Conservation (phyloP, 1,284 basidiomycete species). For the Irpex rosettiformis region DNA sequence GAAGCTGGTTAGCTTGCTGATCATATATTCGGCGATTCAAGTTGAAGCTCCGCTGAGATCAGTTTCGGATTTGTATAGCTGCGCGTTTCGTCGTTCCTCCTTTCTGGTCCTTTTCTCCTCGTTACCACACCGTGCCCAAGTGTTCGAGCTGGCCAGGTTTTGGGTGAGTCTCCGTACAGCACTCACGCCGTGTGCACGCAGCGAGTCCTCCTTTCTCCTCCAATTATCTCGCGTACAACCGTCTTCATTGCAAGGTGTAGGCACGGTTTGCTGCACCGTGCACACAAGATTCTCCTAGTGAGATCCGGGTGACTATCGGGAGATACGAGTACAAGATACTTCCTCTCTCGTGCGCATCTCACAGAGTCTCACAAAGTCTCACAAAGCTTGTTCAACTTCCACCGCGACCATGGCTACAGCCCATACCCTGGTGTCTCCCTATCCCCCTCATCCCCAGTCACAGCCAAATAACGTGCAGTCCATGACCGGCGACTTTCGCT, state of each 20-base stretch:
- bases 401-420: conserved; percentile 30
- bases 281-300: conserved; percentile 10
- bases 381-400: conserved; percentile 3
- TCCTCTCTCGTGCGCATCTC: conserved; percentile 7
- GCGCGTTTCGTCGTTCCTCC: conserved; percentile 15
- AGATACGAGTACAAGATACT: conserved; percentile 25
- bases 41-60: conserved; percentile 19
- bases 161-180: conserved; percentile 3
- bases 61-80: conserved; percentile 17
- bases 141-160: not conserved
- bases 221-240: not conserved
- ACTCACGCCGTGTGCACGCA: not conserved
- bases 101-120: conserved; percentile 18
- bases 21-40: conserved; percentile 16
- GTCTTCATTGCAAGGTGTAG: conserved; percentile 2
- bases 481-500: conserved; percentile 39
- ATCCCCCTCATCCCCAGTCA: conserved; percentile 26
- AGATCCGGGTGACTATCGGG: conserved; percentile 27
- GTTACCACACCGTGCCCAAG: conserved; percentile 11
- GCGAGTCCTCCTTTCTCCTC: not conserved
- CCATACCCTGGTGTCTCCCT: conserved; percentile 26
- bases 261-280: conserved; percentile 3
- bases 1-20: conserved; percentile 11
- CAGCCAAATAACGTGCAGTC: conserved; percentile 27
- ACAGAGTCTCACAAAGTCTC: no score